phyloP scores from a whole-genome alignment of 805 yeast genomes.

The Myxozyma neotropica region DNA sequence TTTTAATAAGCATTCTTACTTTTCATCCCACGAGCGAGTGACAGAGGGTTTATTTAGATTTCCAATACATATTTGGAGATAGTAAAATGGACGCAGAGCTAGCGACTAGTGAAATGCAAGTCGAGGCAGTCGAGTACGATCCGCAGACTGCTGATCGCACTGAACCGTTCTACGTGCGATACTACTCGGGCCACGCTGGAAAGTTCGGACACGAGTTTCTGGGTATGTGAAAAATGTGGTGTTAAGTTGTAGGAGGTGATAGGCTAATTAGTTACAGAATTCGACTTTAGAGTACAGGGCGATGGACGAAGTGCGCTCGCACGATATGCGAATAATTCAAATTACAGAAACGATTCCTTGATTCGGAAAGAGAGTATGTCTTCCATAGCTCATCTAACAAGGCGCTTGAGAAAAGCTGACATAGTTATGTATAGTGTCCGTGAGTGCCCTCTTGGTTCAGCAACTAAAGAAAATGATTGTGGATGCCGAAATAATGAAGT shows the following conservation, averaged over 20 bases:
- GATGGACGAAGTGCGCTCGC: slow-evolving; percentile 42
- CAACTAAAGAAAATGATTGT: slow-evolving; percentile 44
- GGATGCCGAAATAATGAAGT: slow-evolving; percentile 47
- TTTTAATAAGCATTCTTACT: too few relatives aligned
- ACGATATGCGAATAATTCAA: slow-evolving; percentile 52
- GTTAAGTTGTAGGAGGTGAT: not conserved
- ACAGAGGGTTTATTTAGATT: not conserved
- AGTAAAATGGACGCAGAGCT: not conserved
- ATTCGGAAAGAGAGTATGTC: slow-evolving; percentile 45
- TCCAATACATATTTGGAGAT: not conserved
- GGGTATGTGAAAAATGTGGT: slow-evolving; percentile 35
- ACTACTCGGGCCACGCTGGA: slow-evolving; percentile 51
- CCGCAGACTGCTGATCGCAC: slow-evolving; percentile 19
- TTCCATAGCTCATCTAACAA: not conserved
- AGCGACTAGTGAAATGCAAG: not conserved
- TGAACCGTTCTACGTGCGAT: slow-evolving; percentile 47
- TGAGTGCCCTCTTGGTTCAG: slow-evolving; percentile 45
- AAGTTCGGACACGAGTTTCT: slow-evolving; percentile 52
- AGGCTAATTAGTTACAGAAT: slow-evolving; percentile 37
- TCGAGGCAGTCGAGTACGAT: slow-evolving; percentile 16
- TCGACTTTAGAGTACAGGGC: slow-evolving; percentile 41
- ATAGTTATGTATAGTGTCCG: slow-evolving; percentile 34
- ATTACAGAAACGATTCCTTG: slow-evolving; percentile 49
- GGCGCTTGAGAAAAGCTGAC: too few relatives aligned
- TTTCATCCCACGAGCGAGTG: too few relatives aligned